Base-by-base conservation (phyloP, 148 eudicot species). In the Euryodendron excelsum region DNA sequence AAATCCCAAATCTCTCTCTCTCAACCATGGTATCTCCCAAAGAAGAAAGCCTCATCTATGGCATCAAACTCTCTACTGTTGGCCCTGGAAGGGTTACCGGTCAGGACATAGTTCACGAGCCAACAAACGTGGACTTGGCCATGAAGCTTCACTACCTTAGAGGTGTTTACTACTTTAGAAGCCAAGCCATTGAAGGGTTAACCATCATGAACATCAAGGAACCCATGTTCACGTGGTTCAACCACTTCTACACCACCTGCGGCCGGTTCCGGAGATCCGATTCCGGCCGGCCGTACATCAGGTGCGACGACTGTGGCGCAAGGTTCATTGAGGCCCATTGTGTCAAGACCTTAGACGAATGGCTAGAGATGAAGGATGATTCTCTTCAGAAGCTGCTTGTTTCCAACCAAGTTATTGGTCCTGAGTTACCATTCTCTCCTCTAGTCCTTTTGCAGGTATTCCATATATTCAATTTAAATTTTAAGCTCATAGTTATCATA, bases 131-230 rank as follows among this genome's bases (percentile, higher is more conserved):
- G 64, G 97, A 92, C 84, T 77, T 94, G 77, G 98, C 98, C 80
- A 91, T 90, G 96, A 94, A 94, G 80, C 89, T 92, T 23, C 98
- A 94, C 80, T 93, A 93, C 82, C 58, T 91, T 1, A 85, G 87
- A 28, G 73, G 80, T 0, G 83, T 90, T 0, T 90, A 72, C 75
- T 72, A 91, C 41, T 86, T 94, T 48, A 78, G 79, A 0, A 87
- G 78, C 60, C 67, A 83, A 56, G 86, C 90, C 11, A 60, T 83
- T 3, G 72, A 80, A 10, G 90, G 83, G 11, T 8, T 92, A 27
- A 86, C 77, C 23, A 72, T 83, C n/a, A 47, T 61, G 5, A 80
- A 47, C 48, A 66, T 90, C 3, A 94, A 88, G 73, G 94, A 87
- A 66, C 53, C 80, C 3, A 69, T 82, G 62, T 95, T 93, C 82